phyloP scores from a whole-genome alignment of 108 stramenopile species.

The Cyclotella kingstonii region DNA sequence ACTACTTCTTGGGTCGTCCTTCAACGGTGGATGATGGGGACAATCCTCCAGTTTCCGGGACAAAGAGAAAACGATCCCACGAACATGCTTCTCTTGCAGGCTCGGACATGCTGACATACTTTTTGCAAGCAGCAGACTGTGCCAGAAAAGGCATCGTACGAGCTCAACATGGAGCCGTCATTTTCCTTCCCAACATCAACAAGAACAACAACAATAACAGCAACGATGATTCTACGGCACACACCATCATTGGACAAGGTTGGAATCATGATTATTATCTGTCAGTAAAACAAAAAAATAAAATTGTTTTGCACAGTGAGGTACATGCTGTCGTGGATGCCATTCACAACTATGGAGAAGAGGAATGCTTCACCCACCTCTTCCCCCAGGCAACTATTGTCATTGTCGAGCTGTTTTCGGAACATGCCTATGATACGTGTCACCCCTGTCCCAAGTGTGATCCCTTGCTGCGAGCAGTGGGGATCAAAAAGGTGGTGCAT shows the following conservation, averaged over 20 bases:
- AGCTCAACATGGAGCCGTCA: conserved; percentile 37
- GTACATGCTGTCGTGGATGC: conserved; percentile 33
- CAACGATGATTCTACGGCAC: neutral
- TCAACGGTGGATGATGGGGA: conserved; percentile 2
- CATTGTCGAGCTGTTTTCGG: conserved; percentile 28
- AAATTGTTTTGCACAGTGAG: conserved; percentile 34
- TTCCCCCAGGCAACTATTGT: conserved; percentile 33
- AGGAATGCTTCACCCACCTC: conserved; percentile 26
- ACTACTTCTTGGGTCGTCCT: conserved; percentile 9
- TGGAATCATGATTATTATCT: conserved; percentile 34
- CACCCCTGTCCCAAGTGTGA: conserved; percentile 47
- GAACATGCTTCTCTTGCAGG: neutral
- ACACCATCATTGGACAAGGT: conserved; percentile 26
- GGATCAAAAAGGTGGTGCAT: conserved; percentile 23
- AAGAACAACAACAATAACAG: neutral
- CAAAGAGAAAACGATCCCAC: conserved; percentile 19
- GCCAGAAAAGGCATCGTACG: conserved; percentile 28
- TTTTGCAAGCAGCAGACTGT: conserved; percentile 35
- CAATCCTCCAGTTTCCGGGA: conserved; percentile 9
- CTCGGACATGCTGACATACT: neutral
- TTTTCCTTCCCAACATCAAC: conserved; percentile 5
- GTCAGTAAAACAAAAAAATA: conserved; percentile 22
- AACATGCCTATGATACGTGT: conserved; percentile 33
- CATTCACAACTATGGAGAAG: conserved; percentile 26
- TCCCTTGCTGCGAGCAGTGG: conserved; percentile 34